Base-by-base conservation (phyloP, 2,329 filamentous ascomycete genomes). In the Botrytis porri region DNA sequence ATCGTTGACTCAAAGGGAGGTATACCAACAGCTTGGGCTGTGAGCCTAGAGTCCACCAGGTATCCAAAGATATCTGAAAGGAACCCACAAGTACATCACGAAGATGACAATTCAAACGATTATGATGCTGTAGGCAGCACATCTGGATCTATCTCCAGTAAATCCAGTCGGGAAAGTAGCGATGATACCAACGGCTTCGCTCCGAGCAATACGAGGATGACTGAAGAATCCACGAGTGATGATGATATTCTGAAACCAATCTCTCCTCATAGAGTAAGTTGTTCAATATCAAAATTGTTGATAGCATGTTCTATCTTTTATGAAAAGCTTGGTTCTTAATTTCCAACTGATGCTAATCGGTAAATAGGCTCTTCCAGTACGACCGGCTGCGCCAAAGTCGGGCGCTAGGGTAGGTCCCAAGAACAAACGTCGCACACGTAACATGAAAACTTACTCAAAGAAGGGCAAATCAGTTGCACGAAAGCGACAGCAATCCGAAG, bases 1-100 rank as follows among this genome's bases (percentile, higher is more conserved):
- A 89, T 91, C 74, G 81, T 83, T 35, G 82, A 83, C 1, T 86
- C 86, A 2, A 86, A 86, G 35, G 87, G 90, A 37, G 82, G 86
- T 32, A 84, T 97, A 18, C 91, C 93, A 0, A 90, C 89, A 5
- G 93, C 92, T 0, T 95, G 90, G 88, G 88, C 88, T 35, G 83
- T 83, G 3, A 82, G 92, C 3, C 87, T 90, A 25, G 87, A 90
- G 29, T 85, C 85, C 41, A 88, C 87, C 75, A 80, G 84, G 1
- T 89, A 87, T 84, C 69, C 82, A 87, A 61, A 83, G 82, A 45
- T 90, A 75, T 81, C 82, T 1, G 85, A 85, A 59, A 85, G 88
- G 35, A 81, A 84, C 29, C 80, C 80, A 61, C 77, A 76, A 48
- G 48, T 66, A 45, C 73, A 76, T 12, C 71, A 74, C 35, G 75